Evolutionary conservation across 257 asterid species (phyloP), one percentile per base, ranked within the genome.

Genomic region (Euphrasia confusa): DNA sequence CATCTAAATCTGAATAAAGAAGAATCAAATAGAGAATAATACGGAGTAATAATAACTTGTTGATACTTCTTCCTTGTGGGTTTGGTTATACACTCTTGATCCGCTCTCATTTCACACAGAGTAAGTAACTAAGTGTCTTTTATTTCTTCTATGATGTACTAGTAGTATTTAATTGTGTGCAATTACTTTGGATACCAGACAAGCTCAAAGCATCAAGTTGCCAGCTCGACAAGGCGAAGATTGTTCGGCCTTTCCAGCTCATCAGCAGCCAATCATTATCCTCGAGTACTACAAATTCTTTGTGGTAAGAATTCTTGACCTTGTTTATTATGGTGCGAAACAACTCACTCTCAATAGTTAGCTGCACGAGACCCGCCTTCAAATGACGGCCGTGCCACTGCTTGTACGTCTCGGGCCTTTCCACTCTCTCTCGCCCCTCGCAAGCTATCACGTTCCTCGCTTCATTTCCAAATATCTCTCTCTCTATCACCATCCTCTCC

Each of bases 361-460:
- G 15, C 33, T 37, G 42, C 53, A n/a, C 52, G 63, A 89, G 82
- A 40, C 97, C 88, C 0, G 97, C 94, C 74, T 67, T 78, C 71
- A 82, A 7, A 50, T 61, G 63, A 9, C 92, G 83, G 1, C 76
- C 84, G 35, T 85, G 92, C 96, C 96, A 88, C 74, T 88, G 96
- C 82, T 79, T 85, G 44, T 88, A 85, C 0, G 95, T 81, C 65
- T 88, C 96, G 2, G 95, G 89, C 72, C 94, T 74, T 61, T 82
- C 97, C 5, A 84, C 77, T 63, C 97, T 83, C 71, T 82, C 95
- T 84, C 82, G 74, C 9, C 88, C 96, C 67, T 89, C 96, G 72
- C 96, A 89, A 40, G 95, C 93, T 52, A 89, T 77, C 15, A 86
- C 95, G 71, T 89, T 89, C 83, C 82, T 32, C 0, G 85, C 93